These are phyloP conservation scores for Clitopilus hobsonii DNA, from an alignment of 768 basidiomycete genomes.

Conservation along the genomic window DNA sequence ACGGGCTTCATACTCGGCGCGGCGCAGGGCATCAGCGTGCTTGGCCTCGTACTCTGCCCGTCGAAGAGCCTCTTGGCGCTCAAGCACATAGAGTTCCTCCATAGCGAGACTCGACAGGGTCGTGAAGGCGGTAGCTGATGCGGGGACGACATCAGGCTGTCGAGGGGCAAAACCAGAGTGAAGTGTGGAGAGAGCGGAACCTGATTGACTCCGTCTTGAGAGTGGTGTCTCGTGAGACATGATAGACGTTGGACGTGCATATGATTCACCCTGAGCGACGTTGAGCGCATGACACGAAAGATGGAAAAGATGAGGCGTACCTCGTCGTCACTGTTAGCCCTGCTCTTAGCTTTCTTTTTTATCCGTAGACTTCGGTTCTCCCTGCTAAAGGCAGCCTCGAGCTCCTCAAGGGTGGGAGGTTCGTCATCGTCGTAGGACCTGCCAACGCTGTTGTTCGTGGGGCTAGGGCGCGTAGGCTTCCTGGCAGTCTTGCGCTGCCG, in stretches of 20 bases:
- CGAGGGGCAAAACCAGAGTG: constrained; percentile 16
- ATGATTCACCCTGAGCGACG: constrained; percentile 41
- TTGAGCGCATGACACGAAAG: constrained; percentile 1
- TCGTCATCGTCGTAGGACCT: constrained; percentile 2
- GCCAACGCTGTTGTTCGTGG: background rate
- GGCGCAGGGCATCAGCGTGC: constrained; percentile 59
- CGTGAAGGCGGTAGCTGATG: constrained; percentile 48
- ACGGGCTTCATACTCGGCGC: constrained; percentile 73
- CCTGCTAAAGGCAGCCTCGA: constrained; percentile 3
- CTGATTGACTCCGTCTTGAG: constrained; percentile 25
- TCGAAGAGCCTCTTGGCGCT: constrained; percentile 77
- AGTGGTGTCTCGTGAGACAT: constrained; percentile 40
- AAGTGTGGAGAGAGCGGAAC: constrained; percentile 16
- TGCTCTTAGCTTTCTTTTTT: constrained; percentile 77
- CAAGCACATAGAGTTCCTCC: constrained; percentile 86
- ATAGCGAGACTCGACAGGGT: constrained; percentile 74
- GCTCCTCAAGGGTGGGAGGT: constrained; percentile 4
- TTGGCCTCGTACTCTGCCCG: constrained; percentile 84
- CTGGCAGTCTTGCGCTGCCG: background rate
- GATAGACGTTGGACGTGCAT: constrained; percentile 52
- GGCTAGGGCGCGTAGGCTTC: constrained; percentile 3
- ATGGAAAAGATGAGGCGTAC: constrained; percentile 36
- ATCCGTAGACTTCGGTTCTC: constrained; percentile 26
- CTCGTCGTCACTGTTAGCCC: constrained; percentile 81
- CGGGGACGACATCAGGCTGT: constrained; percentile 19